Base-by-base conservation (phyloP, 306 rosid genomes). In the Abrus precatorius region DNA sequence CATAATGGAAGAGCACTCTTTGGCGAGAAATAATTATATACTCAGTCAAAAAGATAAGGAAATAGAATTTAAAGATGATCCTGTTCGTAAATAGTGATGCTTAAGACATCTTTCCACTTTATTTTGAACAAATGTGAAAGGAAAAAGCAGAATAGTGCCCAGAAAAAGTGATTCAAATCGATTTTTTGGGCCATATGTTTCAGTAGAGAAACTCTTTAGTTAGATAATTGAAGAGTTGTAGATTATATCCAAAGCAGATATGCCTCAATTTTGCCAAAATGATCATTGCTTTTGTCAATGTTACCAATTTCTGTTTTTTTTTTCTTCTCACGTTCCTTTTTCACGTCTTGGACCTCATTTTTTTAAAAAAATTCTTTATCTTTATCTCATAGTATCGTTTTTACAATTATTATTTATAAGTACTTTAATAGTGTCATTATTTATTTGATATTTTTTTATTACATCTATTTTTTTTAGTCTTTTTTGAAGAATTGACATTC, bases 1-100 rank as follows among this genome's bases (percentile, higher is more conserved):
- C 40, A 72, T 74, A 55, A 55, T 33, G 60, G 63, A 74, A 73
- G 40, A 69, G 43, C 61, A 28, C 64, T 60, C 72, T 60, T 50
- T 62, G 52, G 27, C 5, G 30, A 69, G 43, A 60, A 32, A 72
- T 55, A 61, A 50, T 29, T 73, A 41, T 8, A 29, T 49, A 32
- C 5, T 13, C n/a, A 1, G 13, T 50, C 12, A 43, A 43, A 78
- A 41, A 67, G 57, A n/a, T 40, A 67, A 69, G 8, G 28, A 33
- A 41, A 41, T 29, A 4, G 47, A 67, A 29, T 30, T 66, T 6
- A 29, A 50, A 50, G 6, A 78, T n/a, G 47, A 77, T 28, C 29
- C 30, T 68, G 76, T 29, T 44, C 65, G 69, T 53, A 5, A 36
- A 69, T 6, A 69, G 72, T 27, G 20, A 67, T n/a, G 3, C 36